These are phyloP conservation scores for Xerocomellus chrysenteron DNA, from an alignment of 768 basidiomycete genomes.

Conservation along the genomic window DNA sequence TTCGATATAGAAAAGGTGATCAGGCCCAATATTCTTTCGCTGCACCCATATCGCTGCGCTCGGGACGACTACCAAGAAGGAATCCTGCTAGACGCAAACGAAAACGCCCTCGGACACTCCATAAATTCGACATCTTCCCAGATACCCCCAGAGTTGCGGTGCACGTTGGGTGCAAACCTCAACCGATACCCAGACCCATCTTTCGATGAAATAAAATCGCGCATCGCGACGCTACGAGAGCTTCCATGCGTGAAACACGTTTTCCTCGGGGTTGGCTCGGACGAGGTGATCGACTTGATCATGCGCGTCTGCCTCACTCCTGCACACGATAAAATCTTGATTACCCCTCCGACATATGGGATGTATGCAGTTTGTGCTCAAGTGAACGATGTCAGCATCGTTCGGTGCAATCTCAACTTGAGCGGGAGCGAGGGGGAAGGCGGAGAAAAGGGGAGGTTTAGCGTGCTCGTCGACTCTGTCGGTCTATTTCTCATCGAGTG, in stretches of 20 bases:
- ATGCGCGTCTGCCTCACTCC: constrained; percentile 89
- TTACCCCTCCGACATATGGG: constrained; percentile 94
- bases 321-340: constrained; percentile 76
- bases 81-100: constrained; percentile 95
- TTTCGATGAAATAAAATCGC: constrained; percentile 72
- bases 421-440: constrained; percentile 63
- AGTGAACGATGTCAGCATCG: constrained; percentile 86
- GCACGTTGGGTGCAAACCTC: constrained; percentile 51
- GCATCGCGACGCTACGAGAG: constrained; percentile 70
- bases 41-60: constrained; percentile 94
- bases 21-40: constrained; percentile 88
- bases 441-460: constrained; percentile 71
- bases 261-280: constrained; percentile 95
- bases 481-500: constrained; percentile 21
- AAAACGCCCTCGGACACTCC: constrained; percentile 90
- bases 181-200: constrained; percentile 96
- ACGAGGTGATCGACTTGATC: constrained; percentile 93
- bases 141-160: constrained; percentile 36
- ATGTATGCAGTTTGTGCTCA: constrained; percentile 97
- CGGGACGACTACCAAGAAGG: constrained; percentile 92
- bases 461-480: constrained; percentile 72
- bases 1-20: constrained; percentile 84
- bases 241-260: constrained; percentile 66
- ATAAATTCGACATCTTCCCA: constrained; percentile 43
- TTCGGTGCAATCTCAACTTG: constrained; percentile 72